phyloP scores from a whole-genome alignment of 176 grass and related monocot genomes.

The Bolboschoenus planiculmis region DNA sequence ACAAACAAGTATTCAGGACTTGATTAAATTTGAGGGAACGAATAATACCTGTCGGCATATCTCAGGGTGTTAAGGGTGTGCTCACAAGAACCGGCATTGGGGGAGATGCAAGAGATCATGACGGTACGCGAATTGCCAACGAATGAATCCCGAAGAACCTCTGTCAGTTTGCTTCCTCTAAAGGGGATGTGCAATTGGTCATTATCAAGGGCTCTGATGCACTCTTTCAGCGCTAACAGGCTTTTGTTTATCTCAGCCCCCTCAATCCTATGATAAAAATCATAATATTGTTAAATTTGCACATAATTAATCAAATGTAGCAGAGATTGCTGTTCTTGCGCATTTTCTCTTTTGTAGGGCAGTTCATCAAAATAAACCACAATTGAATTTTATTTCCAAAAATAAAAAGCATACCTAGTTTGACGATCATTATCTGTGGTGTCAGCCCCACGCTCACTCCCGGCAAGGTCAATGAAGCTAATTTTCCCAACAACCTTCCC shows the following conservation, averaged over 20 bases:
- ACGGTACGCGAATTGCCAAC: conserved; percentile 95
- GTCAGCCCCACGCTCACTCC: conserved; percentile 98
- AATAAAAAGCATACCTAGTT: conserved; percentile 52
- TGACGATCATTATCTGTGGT: conserved; percentile 95
- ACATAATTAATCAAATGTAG: conserved; percentile 9
- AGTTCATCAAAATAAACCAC: background rate
- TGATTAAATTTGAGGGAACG: background rate
- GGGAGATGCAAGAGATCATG: conserved; percentile 98
- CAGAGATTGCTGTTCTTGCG: background rate
- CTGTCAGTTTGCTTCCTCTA: conserved; percentile 98
- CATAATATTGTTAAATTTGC: conserved; percentile 5
- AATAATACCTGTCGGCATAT: conserved; percentile 88
- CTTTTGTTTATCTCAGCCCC: conserved; percentile 99
- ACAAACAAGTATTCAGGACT: conserved; percentile 11
- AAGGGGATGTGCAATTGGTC: conserved; percentile 99
- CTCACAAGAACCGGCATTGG: conserved; percentile 95
- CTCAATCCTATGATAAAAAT: conserved; percentile 58
- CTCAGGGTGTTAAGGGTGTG: conserved; percentile 95
- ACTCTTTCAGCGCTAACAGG: conserved; percentile 91
- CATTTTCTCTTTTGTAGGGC: background rate
- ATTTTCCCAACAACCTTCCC: conserved; percentile 87
- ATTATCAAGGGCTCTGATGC: conserved; percentile 95
- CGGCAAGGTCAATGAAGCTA: conserved; percentile 98
- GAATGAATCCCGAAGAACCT: conserved; percentile 97
- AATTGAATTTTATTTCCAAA: conserved; percentile 4